Evolutionary conservation across 345 rosid genomes (phyloP).

Genomic region (Hevea brasiliensis): DNA sequence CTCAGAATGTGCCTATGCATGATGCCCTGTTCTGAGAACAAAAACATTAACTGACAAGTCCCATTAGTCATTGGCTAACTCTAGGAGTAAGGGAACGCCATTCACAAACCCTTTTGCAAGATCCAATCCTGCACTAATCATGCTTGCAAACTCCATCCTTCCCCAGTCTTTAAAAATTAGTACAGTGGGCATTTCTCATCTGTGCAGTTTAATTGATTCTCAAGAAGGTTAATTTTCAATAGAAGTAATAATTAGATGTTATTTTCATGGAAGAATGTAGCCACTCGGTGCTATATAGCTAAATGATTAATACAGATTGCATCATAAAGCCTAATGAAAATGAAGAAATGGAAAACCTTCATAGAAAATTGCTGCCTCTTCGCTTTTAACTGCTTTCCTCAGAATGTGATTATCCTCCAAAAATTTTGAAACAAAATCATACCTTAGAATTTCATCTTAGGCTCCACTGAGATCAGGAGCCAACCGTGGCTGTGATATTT

Average conservation of each 20-base stretch:
- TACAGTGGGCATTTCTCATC: background rate
- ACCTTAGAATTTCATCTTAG: constrained; percentile 6
- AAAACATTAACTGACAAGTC: no score
- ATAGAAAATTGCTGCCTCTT: constrained; percentile 10
- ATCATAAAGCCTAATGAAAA: no score
- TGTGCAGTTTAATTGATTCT: background rate
- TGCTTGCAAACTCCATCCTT: no score
- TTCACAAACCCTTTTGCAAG: no score
- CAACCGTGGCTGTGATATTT: constrained; percentile 47
- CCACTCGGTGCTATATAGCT: background rate
- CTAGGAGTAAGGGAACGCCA: no score
- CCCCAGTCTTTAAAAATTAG: background rate
- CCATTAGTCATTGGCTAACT: no score
- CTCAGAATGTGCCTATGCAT: no score
- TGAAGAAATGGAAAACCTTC: constrained; percentile 4
- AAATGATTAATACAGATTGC: background rate
- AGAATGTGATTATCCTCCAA: constrained; percentile 7
- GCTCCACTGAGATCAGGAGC: constrained; percentile 29
- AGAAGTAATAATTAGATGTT: background rate
- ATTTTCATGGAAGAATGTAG: background rate
- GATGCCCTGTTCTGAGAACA: no score
- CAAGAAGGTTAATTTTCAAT: background rate
- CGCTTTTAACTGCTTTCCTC: constrained; percentile 15
- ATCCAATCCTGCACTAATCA: no score
- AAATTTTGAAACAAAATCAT: constrained; percentile 3